Evolutionary conservation across 75 land plant genomes (phyloP), one percentile per base, ranked within the genome.

Genomic region (Pseudotsuga menziesii): DNA sequence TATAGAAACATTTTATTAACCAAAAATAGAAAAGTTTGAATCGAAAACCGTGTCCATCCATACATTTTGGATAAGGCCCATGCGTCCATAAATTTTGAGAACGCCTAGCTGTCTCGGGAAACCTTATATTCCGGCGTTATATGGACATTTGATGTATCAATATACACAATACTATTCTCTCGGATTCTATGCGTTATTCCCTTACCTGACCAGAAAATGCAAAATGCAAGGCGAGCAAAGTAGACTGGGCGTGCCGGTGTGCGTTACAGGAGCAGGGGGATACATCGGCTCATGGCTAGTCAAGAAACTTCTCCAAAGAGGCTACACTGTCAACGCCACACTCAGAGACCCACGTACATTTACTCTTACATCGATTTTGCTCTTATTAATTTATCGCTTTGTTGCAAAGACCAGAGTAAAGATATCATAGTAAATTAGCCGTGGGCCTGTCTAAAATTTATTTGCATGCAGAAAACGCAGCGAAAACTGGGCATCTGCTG

Each of bases 401-500:
- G 27, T 23, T 61, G 25, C 29, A n/a, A 7, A 8, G 3, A n/a
- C 8, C 25, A 25, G 9, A 22, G 22, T 25, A 61, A 22, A 11
- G 6, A 7, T 61, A 5, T 61, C 1, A 9, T 22, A 39, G 4
- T 4, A 4, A 39, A 4, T 39, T 39, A 4, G 41, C 4, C 4
- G 0, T 39, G 4, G 0, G 4, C 41, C 41, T 39, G 41, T 3
- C 4, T 39, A 3, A 39, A 29, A 29, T 60, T 5, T 25, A 61
- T 61, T 22, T 61, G 41, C 12, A 11, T 8, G 11, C 79, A 87
- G 86, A 73, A 78, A 78, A 84, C 80, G 81, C 81, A 15, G 82
- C 75, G 74, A 91, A 87, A 76, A 81, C 82, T 13, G 74, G 72
- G 73, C 95, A 89, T 78, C 83, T 93, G 55, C 56, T 71, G 62